These are phyloP conservation scores for Fusarium bulbicola DNA, from an alignment of 2,329 filamentous ascomycete species.

Conservation along the genomic window DNA sequence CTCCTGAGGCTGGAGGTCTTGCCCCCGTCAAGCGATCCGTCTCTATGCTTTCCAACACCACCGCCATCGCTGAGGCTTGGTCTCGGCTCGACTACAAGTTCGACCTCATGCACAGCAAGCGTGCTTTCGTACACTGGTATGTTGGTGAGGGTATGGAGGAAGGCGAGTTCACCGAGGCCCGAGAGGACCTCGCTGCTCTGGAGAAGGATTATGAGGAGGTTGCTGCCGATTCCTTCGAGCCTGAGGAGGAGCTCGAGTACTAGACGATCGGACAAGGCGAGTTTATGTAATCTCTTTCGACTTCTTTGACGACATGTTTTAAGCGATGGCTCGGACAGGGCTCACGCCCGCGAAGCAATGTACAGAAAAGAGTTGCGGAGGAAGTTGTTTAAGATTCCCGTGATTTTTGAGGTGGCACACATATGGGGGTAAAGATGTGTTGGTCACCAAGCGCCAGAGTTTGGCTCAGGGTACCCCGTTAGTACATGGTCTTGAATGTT, in stretches of 20 bases:
- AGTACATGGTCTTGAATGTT: conserved; percentile 39
- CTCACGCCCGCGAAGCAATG: conserved; percentile 26
- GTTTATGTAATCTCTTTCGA: conserved; percentile 33
- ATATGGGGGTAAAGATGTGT: conserved; percentile 36
- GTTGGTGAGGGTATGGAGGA: conserved; percentile 94
- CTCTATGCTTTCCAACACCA: conserved; percentile 79
- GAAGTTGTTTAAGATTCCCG: conserved; percentile 44
- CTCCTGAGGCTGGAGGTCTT: conserved; percentile 65
- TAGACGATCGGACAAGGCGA: conserved; percentile 55
- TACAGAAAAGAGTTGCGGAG: conserved; percentile 36
- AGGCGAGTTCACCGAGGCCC: conserved; percentile 87
- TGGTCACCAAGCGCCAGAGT: conserved; percentile 32
- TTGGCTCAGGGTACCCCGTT: conserved; percentile 40
- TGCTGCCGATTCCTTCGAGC: conserved; percentile 74
- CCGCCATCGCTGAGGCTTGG: conserved; percentile 78
- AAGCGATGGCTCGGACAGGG: conserved; percentile 21
- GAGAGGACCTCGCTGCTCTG: conserved; percentile 84
- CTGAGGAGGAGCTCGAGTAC: conserved; percentile 79
- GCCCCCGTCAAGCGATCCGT: conserved; percentile 70
- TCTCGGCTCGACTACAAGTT: conserved; percentile 78
- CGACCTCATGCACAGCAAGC: conserved; percentile 82
- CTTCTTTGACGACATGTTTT: conserved; percentile 35
- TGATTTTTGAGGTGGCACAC: conserved; percentile 39
- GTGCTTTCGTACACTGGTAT: conserved; percentile 80
- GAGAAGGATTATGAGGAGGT: conserved; percentile 92